phyloP scores from a whole-genome alignment of 768 basidiomycete genomes.

The Kwoniella europaea region DNA sequence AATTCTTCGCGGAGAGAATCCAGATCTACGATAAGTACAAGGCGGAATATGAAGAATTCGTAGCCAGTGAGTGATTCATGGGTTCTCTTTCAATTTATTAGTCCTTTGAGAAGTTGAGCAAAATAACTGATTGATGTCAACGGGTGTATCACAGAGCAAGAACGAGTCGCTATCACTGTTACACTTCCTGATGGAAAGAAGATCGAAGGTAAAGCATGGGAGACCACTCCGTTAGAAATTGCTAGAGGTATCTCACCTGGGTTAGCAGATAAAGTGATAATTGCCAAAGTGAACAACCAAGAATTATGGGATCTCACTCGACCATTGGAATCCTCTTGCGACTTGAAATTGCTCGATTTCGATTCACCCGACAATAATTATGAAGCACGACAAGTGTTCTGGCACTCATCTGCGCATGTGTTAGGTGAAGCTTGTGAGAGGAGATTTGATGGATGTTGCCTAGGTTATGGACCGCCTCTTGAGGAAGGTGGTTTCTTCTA shows the following conservation, averaged over 20 bases:
- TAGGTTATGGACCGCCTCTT: slow-evolving; percentile 95
- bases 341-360: slow-evolving; percentile 86
- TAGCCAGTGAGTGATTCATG: slow-evolving; percentile 66
- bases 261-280: slow-evolving; percentile 84
- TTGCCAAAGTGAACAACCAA: slow-evolving; percentile 74
- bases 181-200: slow-evolving; percentile 85
- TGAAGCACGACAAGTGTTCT: slow-evolving; percentile 93
- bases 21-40: slow-evolving; percentile 87
- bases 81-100: not conserved
- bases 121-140: slow-evolving; percentile 3
- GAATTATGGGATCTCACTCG: slow-evolving; percentile 92
- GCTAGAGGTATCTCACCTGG: slow-evolving; percentile 86
- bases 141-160: slow-evolving; percentile 62
- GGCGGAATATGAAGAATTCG: slow-evolving; percentile 77
- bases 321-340: slow-evolving; percentile 83
- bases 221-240: slow-evolving; percentile 89
- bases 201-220: slow-evolving; percentile 85
- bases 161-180: slow-evolving; percentile 79
- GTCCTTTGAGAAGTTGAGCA: too few species aligned
- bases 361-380: slow-evolving; percentile 62
- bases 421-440: slow-evolving; percentile 94
- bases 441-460: slow-evolving; percentile 88
- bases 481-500: slow-evolving; percentile 97
- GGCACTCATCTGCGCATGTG: slow-evolving; percentile 99
- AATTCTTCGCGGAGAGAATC: slow-evolving; percentile 86